Conservation (phyloP, 1,139 yeast genomes). For the Dujonia santamariae region DNA sequence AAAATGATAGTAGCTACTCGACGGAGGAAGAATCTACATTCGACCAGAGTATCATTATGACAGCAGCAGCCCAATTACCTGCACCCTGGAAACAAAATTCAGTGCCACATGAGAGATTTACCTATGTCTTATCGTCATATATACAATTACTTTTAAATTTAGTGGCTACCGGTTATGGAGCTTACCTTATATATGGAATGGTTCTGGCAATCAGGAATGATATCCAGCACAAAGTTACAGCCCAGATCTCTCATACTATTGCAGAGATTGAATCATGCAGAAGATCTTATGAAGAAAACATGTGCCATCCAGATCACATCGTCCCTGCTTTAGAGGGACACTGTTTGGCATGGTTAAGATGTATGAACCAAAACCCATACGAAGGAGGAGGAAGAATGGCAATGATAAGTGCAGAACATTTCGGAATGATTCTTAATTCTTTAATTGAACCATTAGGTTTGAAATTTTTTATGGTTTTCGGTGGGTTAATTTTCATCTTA, state of each 20-base stretch:
- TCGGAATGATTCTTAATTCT: constrained; percentile 61
- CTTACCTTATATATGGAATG: constrained; percentile 41
- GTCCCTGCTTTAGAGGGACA: constrained; percentile 57
- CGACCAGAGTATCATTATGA: background rate
- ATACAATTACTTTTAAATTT: constrained; percentile 52
- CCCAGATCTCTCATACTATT: constrained; percentile 32
- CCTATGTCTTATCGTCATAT: constrained; percentile 57
- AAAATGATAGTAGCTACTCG: too few relatives aligned
- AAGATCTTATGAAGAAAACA: constrained; percentile 48
- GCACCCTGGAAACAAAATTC: constrained; percentile 46
- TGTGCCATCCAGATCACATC: constrained; percentile 54
- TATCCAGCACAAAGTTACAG: constrained; percentile 45
- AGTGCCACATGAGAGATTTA: constrained; percentile 37
- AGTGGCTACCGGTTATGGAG: constrained; percentile 38
- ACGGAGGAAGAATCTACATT: too few relatives aligned
- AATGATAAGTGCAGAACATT: constrained; percentile 57
- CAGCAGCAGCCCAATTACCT: constrained; percentile 31
- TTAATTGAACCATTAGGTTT: constrained; percentile 63
- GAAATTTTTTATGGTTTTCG: constrained; percentile 47
- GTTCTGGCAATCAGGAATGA: constrained; percentile 50
- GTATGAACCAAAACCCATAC: constrained; percentile 57
- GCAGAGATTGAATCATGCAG: constrained; percentile 49
- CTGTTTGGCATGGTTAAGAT: constrained; percentile 60
- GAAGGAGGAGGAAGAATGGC: constrained; percentile 43
- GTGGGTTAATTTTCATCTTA: constrained; percentile 24